These are phyloP conservation scores for Oryza coarctata DNA, from an alignment of 176 grass and related monocot species.

Conservation along the genomic window DNA sequence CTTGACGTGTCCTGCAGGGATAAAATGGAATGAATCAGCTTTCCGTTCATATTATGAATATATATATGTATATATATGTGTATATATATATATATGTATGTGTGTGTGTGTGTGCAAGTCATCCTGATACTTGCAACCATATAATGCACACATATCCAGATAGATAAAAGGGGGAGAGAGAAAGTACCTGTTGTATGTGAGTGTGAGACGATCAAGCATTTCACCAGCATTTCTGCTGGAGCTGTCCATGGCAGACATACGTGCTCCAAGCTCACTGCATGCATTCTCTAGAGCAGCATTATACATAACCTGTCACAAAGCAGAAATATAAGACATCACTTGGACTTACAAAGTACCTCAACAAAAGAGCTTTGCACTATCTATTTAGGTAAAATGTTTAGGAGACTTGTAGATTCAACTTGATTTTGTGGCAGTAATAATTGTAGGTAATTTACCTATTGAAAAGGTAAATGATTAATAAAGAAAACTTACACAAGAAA, in stretches of 20 bases:
- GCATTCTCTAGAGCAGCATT: constrained; percentile 89
- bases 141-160: neutral
- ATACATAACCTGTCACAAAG: constrained; percentile 62
- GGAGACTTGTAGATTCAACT: neutral
- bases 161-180: neutral
- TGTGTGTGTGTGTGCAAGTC: neutral
- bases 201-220: constrained; percentile 92
- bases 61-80: too few species aligned
- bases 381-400: neutral
- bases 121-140: neutral
- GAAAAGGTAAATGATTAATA: neutral
- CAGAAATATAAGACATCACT: constrained; percentile 22
- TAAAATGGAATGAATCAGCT: neutral
- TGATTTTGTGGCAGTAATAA: neutral
- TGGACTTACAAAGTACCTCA: neutral
- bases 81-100: too few species aligned
- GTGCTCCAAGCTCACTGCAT: constrained; percentile 89
- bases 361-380: neutral
- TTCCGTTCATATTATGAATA: neutral
- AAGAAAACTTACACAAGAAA: constrained; percentile 76
- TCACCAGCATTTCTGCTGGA: constrained; percentile 96
- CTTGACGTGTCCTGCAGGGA: constrained; percentile 90
- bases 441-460: neutral
- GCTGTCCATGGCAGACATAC: constrained; percentile 98
- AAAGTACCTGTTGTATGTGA: constrained; percentile 77